Base-by-base conservation (phyloP, 345 rosid genomes). In the Arabis alpina region DNA sequence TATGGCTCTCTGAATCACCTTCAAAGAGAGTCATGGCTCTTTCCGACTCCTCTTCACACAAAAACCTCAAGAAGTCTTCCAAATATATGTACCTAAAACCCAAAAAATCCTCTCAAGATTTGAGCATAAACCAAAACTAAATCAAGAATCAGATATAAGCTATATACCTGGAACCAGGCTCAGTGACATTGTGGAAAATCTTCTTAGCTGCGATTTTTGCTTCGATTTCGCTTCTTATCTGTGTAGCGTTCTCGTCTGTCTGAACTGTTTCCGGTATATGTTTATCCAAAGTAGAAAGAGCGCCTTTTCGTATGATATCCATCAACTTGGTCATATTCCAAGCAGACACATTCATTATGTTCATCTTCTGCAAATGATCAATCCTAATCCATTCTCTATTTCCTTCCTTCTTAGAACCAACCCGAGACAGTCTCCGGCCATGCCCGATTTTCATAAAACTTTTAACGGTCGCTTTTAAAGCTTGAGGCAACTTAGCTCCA, bases 301-400 rank as follows among this genome's bases (percentile, higher is more conserved):
- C 78, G 16, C 94, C 91, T 54, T 80, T 66, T 30, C 87, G 76
- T 32, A 84, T 84, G 24, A 87, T 68, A 8, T 80, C 81, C 79
- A 87, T 80, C 75, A 87, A 32, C 62, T 87, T 81, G 77, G 76
- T 89, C 89, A 87, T 83, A 53, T 80, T 87, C 96, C 96, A 89
- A 1, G 91, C 91, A 10, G 93, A 89, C 3, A 86, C 80, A 68
- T 85, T 89, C 68, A 76, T 76, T 12, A 81, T 78, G 40, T 80
- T 87, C 61, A 85, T 75, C 63, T 77, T 78, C 25, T 87, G 82
- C 75, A 85, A 73, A 15, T 68, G 82, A 52, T 79, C 87, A 15
- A 87, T 78, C 15, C 82, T 76, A 13, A 86, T 84, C 73, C 81
- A 82, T 14, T 81, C 75, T 0, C 66, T 34, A 23, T 76, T 78